Evolutionary conservation across 2,329 filamentous ascomycete genomes (phyloP).

Genomic region (Fusarium sp.): DNA sequence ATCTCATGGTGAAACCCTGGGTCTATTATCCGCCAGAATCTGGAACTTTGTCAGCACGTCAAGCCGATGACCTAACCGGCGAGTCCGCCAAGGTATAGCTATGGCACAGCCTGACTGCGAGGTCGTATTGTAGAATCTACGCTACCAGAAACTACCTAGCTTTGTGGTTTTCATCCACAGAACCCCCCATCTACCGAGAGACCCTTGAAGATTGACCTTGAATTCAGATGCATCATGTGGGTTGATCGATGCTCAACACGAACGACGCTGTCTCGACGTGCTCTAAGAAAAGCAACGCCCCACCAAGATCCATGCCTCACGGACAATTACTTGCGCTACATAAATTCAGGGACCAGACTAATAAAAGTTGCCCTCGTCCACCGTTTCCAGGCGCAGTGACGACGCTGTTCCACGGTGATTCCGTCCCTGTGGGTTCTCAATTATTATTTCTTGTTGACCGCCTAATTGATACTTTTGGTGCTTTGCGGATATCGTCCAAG

Average conservation of each 20-base stretch:
- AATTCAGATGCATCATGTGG: constrained; percentile 27
- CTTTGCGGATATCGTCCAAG: neutral
- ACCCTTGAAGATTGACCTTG: constrained; percentile 13
- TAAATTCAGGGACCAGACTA: constrained; percentile 35
- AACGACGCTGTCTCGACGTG: constrained; percentile 19
- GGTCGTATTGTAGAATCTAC: constrained; percentile 27
- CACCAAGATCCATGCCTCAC: constrained; percentile 26
- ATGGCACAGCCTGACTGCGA: neutral
- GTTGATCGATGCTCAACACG: constrained; percentile 34
- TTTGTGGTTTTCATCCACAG: constrained; percentile 23
- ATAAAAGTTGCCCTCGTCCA: constrained; percentile 14
- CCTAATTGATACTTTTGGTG: neutral
- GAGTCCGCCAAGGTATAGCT: constrained; percentile 34
- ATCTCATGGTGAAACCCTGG: constrained; percentile 42
- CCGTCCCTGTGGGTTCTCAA: constrained; percentile 15
- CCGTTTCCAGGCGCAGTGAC: constrained; percentile 1
- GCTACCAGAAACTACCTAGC: constrained; percentile 1
- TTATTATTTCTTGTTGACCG: neutral
- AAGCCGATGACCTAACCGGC: constrained; percentile 37
- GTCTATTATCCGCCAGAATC: constrained; percentile 19
- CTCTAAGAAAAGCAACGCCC: constrained; percentile 27
- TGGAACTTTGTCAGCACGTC: constrained; percentile 21
- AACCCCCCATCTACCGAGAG: constrained; percentile 26
- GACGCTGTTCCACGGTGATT: constrained; percentile 13
- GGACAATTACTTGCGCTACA: constrained; percentile 10